Evolutionary conservation across 129 eudicot genomes (phyloP), one percentile per base, ranked within the genome.

Genomic region (Flaveria linearis): DNA sequence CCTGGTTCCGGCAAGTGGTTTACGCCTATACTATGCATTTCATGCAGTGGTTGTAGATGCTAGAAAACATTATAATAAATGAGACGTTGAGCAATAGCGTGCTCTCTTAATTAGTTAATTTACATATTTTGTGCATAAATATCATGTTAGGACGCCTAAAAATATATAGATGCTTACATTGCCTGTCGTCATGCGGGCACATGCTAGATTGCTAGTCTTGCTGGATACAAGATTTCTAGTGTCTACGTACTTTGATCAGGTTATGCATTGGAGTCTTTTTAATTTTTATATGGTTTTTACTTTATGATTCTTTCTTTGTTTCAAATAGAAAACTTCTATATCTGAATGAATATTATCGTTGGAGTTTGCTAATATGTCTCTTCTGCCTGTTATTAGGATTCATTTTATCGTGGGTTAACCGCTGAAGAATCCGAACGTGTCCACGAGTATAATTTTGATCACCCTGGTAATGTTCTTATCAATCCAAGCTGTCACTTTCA

Each of bases 381-480:
- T 58, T 61, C n/a, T 68, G 69, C 17, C 52, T 49, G 41, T 17
- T 36, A 14, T 73, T 79, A 94, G 99, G 99, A 94, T 86, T 94
- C 99, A 5, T 94, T 94, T 72, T 94, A 94, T 52, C 99, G 99
- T 81, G 99, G 99, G 50, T 83, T 94, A 81, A 84, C 85, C 30
- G 90, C 90, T 77, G 97, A 94, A 80, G 97, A 94, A 90, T 83
- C 87, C 49, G 75, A 88, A 72, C 88, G 79, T 28, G 99, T 88
- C 23, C 91, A 86, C 20, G 99, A 94, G 78, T 94, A 94, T 86
- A 94, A 94, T 55, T 94, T 94, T 82, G 99, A 94, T 75, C 99
- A 94, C 85, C 99, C 99, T 65, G 99, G 99, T 94, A 87, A 87
- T 63, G 77, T 57, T 28, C 58, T 61, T 79, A 52, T 20, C 4